phyloP scores from a whole-genome alignment of 768 basidiomycete genomes.

The Boletus speciosus region DNA sequence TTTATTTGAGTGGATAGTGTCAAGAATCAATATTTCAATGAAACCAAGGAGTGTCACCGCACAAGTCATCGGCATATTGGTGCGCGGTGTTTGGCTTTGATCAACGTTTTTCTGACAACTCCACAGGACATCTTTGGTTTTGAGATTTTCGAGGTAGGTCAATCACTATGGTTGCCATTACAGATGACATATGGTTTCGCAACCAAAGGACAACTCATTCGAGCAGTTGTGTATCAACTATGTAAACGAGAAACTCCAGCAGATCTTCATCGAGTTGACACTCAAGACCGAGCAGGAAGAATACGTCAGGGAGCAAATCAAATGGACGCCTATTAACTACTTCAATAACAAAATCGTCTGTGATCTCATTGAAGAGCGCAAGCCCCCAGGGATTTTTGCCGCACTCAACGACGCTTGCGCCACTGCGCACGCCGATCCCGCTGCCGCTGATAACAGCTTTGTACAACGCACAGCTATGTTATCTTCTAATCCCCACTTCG shows the following conservation, averaged over 20 bases:
- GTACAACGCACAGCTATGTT: constrained; percentile 83
- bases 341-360: constrained; percentile 99
- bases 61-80: constrained; percentile 91
- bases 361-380: constrained; percentile 93
- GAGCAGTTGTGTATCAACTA: constrained; percentile 99
- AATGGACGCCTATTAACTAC: constrained; percentile 99
- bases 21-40: constrained; percentile 94
- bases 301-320: constrained; percentile 96
- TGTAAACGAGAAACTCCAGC: constrained; percentile 99
- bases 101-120: background rate
- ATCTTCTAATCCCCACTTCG: constrained; percentile 88
- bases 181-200: constrained; percentile 1
- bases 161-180: background rate
- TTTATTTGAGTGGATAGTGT: constrained; percentile 98
- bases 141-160: constrained; percentile 87
- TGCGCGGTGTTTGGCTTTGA: constrained; percentile 31
- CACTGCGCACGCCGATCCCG: constrained; percentile 95
- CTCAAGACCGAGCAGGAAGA: constrained; percentile 99
- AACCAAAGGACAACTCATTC: constrained; percentile 84
- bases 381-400: constrained; percentile 96
- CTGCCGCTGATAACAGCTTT: constrained; percentile 96
- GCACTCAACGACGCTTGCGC: constrained; percentile 99
- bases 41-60: constrained; percentile 70
- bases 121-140: constrained; percentile 95
- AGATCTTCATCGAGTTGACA: constrained; percentile 98